Evolutionary conservation across 2,329 filamentous ascomycete genomes (phyloP), one percentile per base, ranked within the genome.

Genomic region (Trichoderma harzianum): DNA sequence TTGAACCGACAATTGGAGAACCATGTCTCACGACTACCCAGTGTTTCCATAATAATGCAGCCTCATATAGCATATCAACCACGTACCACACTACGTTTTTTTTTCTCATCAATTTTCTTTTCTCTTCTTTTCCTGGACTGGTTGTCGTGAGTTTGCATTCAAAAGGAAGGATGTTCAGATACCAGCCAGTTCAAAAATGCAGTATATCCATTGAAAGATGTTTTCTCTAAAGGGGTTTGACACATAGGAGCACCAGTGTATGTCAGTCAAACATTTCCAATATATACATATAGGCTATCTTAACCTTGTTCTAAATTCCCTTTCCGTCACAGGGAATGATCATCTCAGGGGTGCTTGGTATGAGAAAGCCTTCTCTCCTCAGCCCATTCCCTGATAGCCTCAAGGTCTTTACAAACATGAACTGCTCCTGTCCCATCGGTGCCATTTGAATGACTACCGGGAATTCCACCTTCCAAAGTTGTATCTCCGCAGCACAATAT

Each of bases 361-460:
- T 68, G 53, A 7, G 10, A 18, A 11, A 68, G 34, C 12, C 65
- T 32, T 1, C 21, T 43, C n/a, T 68, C 36, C 26, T 68, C 65
- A 18, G 65, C 65, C 65, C 65, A 68, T 11, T 18, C 28, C 21
- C n/a, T 24, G 24, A 68, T 30, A 8, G 65, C 65, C 16, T 68
- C 53, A 5, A 30, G 32, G 12, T 68, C 34, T 47, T 68, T 68
- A 21, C 65, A 68, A 5, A 68, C 7, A 14, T 68, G 65, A n/a
- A 58, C 26, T 12, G 65, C 65, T 32, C 65, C 65, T 16, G 65
- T 68, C 18, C 53, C 65, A 32, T 68, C 65, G 10, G 65, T 68
- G 34, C 53, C 65, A 32, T 30, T 43, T 2, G 58, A 16, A 30
- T 57, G 21, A 12, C 65, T 58, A 12, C 58, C 58, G 2, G 53